Percentiles rank a stretch among this genome's conserved stretches.
Evolutionary conservation across 2,329 filamentous ascomycete genomes (phyloP).

Genomic region (Apiospora koreana): DNA sequence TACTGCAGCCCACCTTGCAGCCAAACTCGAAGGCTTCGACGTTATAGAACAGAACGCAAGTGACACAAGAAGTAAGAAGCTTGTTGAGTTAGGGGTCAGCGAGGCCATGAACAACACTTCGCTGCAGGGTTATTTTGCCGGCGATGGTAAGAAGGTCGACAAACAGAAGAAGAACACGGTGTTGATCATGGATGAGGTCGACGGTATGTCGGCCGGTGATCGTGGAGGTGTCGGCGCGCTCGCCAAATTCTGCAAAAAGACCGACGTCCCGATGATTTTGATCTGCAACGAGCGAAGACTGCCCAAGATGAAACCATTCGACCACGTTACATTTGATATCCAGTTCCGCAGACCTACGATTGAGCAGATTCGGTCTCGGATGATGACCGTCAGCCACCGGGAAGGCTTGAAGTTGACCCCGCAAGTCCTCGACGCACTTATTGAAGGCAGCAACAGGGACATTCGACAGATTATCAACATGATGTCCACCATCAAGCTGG

Average conservation of each 20-base stretch:
- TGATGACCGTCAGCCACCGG: constrained; percentile 92
- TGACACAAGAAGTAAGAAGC: constrained; percentile 92
- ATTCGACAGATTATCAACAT: constrained; percentile 99
- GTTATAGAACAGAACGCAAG: constrained; percentile 94
- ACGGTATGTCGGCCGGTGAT: constrained; percentile 97
- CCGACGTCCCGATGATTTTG: constrained; percentile 89
- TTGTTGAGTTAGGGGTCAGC: constrained; percentile 84
- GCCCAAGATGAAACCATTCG: constrained; percentile 98
- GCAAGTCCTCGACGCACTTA: constrained; percentile 85
- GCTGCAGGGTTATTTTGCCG: constrained; percentile 85
- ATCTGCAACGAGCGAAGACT: constrained; percentile 94
- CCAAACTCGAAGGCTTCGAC: constrained; percentile 90
- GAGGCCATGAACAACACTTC: constrained; percentile 95
- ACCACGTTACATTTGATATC: constrained; percentile 80
- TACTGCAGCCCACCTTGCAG: constrained; percentile 91
- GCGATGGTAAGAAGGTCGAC: constrained; percentile 79
- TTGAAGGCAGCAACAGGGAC: constrained; percentile 93
- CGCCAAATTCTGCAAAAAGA: constrained; percentile 93
- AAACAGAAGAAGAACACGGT: constrained; percentile 87
- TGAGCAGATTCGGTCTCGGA: constrained; percentile 85
- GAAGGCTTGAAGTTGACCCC: constrained; percentile 85
- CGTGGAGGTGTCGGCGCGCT: constrained; percentile 93
- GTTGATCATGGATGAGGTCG: constrained; percentile 98
- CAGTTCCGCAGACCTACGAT: constrained; percentile 87
- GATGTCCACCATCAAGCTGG: constrained; percentile 91